Base-by-base conservation (phyloP, 192 early-diverging fungal genomes). In the Podila minutissima region DNA sequence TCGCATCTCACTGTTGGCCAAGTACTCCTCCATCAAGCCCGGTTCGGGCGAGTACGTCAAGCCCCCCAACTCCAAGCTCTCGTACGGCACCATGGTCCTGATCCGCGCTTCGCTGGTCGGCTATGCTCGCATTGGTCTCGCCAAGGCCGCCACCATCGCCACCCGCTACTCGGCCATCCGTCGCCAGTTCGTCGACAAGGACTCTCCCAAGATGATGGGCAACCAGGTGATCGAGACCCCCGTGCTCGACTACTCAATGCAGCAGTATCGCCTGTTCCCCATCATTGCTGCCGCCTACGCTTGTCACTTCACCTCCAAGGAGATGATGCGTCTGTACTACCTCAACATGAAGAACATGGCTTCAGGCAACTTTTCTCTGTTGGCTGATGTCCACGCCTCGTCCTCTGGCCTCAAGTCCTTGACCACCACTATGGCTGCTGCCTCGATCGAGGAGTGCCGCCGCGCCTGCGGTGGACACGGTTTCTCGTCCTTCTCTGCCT, bases 1-100 rank as follows among this genome's bases (percentile, higher is more conserved):
- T 24, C 93, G 89, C 50, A 82, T 90, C 71, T 88, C 93, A 67
- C 91, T 97, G 82, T 78, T 97, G 66, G 88, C 92, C 69, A 89
- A 92, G 48, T 94, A 91, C 81, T 90, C 94, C 60, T 83, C 82
- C 48, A 92, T 97, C 12, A 87, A 90, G 69, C 72, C 86, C 15
- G 84, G 85, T 38, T 85, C 88, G 22, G 95, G 94, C 24, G 86
- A 88, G 65, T 94, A 94, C 69, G 74, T 83, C 72, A 90, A 89
- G 24, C 95, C 95, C 19, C 89, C 92, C 46, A 90, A 91, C 85
- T 87, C 89, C 37, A 94, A 95, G 89, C 86, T 97, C 53, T 86
- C 92, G 20, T 96, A 95, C 79, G 94, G 95, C 53, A 94, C 93
- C 19, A 95, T 97, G 94, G 91, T 95, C 49, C 88, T 88, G 61